Conservation (phyloP, 2,329 filamentous ascomycete genomes). For the Venturia asperata region DNA sequence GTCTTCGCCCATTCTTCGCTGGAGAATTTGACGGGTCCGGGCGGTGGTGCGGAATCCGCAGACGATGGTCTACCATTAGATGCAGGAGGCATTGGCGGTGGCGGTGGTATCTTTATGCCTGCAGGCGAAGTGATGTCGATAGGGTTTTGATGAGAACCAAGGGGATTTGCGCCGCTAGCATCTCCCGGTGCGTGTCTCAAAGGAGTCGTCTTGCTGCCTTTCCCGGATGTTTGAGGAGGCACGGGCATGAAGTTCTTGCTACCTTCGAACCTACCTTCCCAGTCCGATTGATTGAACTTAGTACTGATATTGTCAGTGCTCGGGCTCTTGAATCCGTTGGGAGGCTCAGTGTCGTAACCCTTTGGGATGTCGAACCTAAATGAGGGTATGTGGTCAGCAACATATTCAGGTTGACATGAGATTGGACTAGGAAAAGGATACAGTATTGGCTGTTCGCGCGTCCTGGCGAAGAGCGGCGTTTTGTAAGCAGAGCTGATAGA, state of each 20-base stretch:
- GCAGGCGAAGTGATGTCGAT: slow-evolving; percentile 11
- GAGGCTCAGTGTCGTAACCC: slow-evolving; percentile 1
- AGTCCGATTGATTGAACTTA: slow-evolving; percentile 10
- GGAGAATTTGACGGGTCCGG: slow-evolving; percentile 13
- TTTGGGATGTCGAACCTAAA: slow-evolving; percentile 11
- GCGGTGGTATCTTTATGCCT: slow-evolving; percentile 12
- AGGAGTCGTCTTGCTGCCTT: slow-evolving; percentile 4
- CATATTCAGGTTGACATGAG: not conserved
- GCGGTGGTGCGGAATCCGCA: not conserved
- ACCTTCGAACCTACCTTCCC: slow-evolving; percentile 17
- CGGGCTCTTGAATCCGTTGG: not conserved
- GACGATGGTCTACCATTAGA: not conserved
- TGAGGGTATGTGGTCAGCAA: not conserved
- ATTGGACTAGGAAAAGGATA: not conserved
- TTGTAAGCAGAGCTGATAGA: not conserved
- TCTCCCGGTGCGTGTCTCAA: not conserved
- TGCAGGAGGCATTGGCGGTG: slow-evolving; percentile 7
- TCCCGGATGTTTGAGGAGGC: slow-evolving; percentile 6
- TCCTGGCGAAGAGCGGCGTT: not conserved
- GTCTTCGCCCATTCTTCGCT: slow-evolving; percentile 18
- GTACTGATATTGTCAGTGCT: slow-evolving; percentile 17
- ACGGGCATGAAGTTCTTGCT: slow-evolving; percentile 16
- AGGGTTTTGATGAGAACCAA: slow-evolving; percentile 14
- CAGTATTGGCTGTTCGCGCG: not conserved
- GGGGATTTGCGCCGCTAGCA: not conserved